phyloP scores from a whole-genome alignment of 345 rosid genomes.

The Heritiera littoralis region DNA sequence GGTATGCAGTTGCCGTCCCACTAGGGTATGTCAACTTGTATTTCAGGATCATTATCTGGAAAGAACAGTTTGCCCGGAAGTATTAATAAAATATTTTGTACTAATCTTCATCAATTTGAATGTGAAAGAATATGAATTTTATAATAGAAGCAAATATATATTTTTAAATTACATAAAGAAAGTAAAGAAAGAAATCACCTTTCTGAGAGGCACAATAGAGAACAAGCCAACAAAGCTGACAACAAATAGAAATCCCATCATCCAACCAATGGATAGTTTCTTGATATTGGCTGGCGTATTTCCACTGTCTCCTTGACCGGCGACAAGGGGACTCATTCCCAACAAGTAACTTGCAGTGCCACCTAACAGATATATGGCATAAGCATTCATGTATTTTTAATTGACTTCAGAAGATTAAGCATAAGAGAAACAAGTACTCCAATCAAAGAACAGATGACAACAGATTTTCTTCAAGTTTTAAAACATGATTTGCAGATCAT shows the following conservation, averaged over 20 bases:
- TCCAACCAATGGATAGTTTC: constrained; percentile 67
- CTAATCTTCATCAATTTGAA: neutral
- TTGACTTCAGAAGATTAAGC: no score
- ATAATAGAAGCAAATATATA: neutral
- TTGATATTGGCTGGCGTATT: constrained; percentile 54
- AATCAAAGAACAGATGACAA: no score
- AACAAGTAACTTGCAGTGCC: constrained; percentile 78
- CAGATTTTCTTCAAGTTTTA: neutral
- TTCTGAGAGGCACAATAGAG: constrained; percentile 76
- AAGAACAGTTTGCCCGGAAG: neutral
- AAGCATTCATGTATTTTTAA: neutral
- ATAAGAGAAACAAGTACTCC: no score
- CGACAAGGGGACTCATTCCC: constrained; percentile 70
- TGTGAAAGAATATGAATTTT: neutral
- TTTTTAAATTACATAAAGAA: neutral
- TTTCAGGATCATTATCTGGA: constrained; percentile 75
- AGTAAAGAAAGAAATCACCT: constrained; percentile 36
- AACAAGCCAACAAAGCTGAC: constrained; percentile 92
- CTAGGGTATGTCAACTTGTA: constrained; percentile 86
- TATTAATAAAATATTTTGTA: neutral
- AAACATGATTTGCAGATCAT: neutral
- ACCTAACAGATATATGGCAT: constrained; percentile 30
- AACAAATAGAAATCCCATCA: constrained; percentile 69
- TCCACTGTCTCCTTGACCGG: constrained; percentile 55
- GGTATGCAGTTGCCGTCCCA: constrained; percentile 92